Base-by-base conservation (phyloP, 176 grass and related monocot species). In the Rhynchospora breviuscula region DNA sequence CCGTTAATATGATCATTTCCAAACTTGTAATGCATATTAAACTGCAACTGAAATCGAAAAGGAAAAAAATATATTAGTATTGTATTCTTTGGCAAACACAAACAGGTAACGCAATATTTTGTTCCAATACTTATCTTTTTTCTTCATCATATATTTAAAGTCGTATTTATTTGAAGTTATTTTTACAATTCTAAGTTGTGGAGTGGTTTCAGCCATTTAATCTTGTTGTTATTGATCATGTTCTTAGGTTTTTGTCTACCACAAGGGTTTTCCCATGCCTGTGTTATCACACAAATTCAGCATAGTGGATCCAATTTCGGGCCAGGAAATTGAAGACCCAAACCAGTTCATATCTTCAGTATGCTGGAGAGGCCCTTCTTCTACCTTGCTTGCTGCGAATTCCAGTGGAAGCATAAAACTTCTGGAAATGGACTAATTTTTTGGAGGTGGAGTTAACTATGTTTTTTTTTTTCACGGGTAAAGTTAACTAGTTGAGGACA, bases 241-340 rank as follows among this genome's bases (percentile, higher is more conserved):
- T 84, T 49, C 66, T 53, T 81, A 99, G 97, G 97, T 99, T 85
- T 99, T 93, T 82, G 86, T 99, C 53, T 99, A 99, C 83, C 91
- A 93, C 87, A 99, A 90, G 87, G 86, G 88, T 65, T 99, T 99
- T 80, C 91, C 97, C 4, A 99, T 99, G 97, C 93, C 93, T 13
- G 91, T 99, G 11, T 59, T 99, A 83, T 92, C 91, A 13, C 91
- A 95, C 60, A 99, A 99, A 67, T 99, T 99, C 86, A 81, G 72
- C 56, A 90, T 90, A 43, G 84, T 89, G 22, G 97, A 99, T 77
- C 93, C 91, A 5, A 89, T 99, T 59, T 93, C 93, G 7, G 96
- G 96, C n/a, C 88, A 99, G 80, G 96, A 95, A 74, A 85, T 99
- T 3, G 96, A 95, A 19, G 91, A 95, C 63, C 80, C 85, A 5